Evolutionary conservation across 2,329 filamentous ascomycete species (phyloP).

Genomic region (Calonectria pauciramosa): DNA sequence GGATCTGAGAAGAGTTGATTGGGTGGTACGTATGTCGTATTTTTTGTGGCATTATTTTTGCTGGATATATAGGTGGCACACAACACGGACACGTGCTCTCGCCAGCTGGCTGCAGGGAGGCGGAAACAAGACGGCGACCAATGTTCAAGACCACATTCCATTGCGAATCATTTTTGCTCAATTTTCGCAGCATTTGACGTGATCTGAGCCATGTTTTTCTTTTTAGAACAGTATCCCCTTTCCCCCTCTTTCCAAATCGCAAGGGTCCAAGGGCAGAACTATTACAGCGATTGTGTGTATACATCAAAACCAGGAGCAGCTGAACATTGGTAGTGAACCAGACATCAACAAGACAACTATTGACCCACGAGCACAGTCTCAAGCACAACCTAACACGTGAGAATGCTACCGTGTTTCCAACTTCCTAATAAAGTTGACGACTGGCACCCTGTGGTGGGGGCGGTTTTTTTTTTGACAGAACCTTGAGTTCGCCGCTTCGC

Average conservation of each 20-base stretch:
- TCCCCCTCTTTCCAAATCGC: background rate
- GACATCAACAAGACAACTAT: background rate
- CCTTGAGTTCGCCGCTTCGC: background rate
- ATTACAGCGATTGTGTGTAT: background rate
- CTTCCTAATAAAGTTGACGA: background rate
- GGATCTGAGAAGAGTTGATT: background rate
- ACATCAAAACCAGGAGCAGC: background rate
- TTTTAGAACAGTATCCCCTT: background rate
- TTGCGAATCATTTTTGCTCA: background rate
- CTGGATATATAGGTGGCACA: background rate
- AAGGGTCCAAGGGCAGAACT: background rate
- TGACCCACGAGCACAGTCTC: background rate
- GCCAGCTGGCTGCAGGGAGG: background rate
- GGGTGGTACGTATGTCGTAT: background rate
- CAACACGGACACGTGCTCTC: background rate
- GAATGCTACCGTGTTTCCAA: background rate
- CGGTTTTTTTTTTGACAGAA: background rate
- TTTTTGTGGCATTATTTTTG: background rate
- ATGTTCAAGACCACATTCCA: background rate
- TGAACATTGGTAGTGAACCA: background rate
- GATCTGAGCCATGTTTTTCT: background rate
- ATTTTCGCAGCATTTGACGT: background rate
- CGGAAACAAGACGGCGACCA: background rate
- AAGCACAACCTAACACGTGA: background rate
- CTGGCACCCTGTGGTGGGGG: background rate